Conservation (phyloP, 192 early-diverging fungal species). For the Polychytrium aggregatum region DNA sequence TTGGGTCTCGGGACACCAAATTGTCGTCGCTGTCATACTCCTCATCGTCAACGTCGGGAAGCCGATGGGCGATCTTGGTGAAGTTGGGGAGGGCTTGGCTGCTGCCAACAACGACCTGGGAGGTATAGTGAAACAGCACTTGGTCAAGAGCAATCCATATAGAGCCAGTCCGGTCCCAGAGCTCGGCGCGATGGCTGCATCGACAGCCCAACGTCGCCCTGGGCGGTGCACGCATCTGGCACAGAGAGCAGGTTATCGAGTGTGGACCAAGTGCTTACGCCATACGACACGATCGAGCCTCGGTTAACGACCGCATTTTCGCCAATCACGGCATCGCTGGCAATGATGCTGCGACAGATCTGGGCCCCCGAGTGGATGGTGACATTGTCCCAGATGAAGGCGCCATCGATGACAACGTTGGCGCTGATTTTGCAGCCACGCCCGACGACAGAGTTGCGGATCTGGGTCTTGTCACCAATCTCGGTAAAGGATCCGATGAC, state of each 20-base stretch:
- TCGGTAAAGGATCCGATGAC: conserved; percentile 65
- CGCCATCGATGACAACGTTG: conserved; percentile 64
- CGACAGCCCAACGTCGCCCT: too few relatives aligned
- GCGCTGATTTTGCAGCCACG: conserved; percentile 60
- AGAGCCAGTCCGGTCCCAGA: too few relatives aligned
- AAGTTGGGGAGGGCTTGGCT: conserved; percentile 53
- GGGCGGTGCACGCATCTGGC: too few relatives aligned
- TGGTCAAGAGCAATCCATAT: too few relatives aligned
- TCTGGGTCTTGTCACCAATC: conserved; percentile 60
- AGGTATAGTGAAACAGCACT: neutral
- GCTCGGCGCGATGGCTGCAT: too few relatives aligned
- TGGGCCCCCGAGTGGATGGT: conserved; percentile 55
- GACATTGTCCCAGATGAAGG: conserved; percentile 77
- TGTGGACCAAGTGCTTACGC: too few relatives aligned
- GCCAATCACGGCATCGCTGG: conserved; percentile 51
- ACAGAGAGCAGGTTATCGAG: too few relatives aligned
- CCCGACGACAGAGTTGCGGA: conserved; percentile 78
- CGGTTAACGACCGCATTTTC: conserved; percentile 54
- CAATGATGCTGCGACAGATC: conserved; percentile 66
- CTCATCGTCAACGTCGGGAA: too few relatives aligned
- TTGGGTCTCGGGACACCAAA: neutral
- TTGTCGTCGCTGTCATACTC: too few relatives aligned
- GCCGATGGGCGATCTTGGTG: conserved; percentile 51
- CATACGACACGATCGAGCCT: conserved; percentile 75
- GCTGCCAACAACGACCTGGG: conserved; percentile 58